Conservation (phyloP, 1,139 yeast genomes). For the Geotrichum bryndzae region DNA sequence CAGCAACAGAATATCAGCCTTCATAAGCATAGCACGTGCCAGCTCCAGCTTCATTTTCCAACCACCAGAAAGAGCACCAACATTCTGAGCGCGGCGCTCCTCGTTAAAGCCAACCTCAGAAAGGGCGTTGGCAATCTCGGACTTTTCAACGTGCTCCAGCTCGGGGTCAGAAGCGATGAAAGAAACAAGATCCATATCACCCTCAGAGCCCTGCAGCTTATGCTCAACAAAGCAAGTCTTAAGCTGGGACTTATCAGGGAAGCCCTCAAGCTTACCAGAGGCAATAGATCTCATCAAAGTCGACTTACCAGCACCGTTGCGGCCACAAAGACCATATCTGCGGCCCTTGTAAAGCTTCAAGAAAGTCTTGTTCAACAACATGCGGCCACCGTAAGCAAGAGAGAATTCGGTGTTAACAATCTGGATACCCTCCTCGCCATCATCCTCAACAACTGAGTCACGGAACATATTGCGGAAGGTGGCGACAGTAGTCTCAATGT, state of each 20-base stretch:
- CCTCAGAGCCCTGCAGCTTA: slow-evolving; percentile 92
- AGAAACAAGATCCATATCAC: slow-evolving; percentile 77
- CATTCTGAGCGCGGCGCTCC: slow-evolving; percentile 80
- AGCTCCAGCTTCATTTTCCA: slow-evolving; percentile 90
- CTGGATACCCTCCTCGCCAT: slow-evolving; percentile 68
- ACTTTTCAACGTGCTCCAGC: slow-evolving; percentile 52
- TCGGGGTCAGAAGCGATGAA: slow-evolving; percentile 90
- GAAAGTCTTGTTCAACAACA: slow-evolving; percentile 88
- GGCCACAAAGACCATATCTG: slow-evolving; percentile 95
- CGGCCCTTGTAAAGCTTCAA: slow-evolving; percentile 87
- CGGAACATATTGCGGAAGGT: slow-evolving; percentile 61
- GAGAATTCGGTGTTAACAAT: slow-evolving; percentile 94
- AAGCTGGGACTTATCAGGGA: slow-evolving; percentile 83
- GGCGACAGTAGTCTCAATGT: slow-evolving; percentile 45
- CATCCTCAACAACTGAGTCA: slow-evolving; percentile 52
- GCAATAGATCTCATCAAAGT: slow-evolving; percentile 96
- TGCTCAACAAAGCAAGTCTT: slow-evolving; percentile 97
- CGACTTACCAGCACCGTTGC: slow-evolving; percentile 98
- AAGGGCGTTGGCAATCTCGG: slow-evolving; percentile 71
- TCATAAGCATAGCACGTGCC: slow-evolving; percentile 97
- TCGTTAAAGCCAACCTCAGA: slow-evolving; percentile 86
- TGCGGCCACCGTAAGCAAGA: slow-evolving; percentile 93
- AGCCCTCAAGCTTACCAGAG: slow-evolving; percentile 95
- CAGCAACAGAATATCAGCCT: slow-evolving; percentile 86
- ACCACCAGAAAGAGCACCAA: slow-evolving; percentile 95